Conservation (phyloP, 257 asterid species). For the Solanum gracilifrons region DNA sequence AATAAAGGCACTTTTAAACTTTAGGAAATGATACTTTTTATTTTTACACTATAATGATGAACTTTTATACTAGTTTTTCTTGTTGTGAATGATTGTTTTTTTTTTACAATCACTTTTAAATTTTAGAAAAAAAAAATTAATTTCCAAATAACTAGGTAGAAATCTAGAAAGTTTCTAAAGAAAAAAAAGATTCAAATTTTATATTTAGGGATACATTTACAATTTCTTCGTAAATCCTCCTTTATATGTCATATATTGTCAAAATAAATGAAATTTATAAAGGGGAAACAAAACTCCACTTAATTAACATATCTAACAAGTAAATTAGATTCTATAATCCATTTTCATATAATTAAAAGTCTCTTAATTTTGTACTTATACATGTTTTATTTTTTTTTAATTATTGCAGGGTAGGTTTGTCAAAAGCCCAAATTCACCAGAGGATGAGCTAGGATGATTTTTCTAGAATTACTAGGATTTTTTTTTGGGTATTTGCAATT, state of each 20-base stretch:
- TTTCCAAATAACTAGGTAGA: neutral
- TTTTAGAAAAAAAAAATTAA: neutral
- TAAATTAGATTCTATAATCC: neutral
- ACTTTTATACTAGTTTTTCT: neutral
- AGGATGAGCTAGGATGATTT: neutral
- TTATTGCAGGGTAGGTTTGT: neutral
- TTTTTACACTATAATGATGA: neutral
- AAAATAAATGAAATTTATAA: neutral
- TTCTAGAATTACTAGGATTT: neutral
- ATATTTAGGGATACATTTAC: neutral
- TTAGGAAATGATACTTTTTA: neutral
- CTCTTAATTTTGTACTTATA: neutral
- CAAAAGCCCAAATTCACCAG: neutral
- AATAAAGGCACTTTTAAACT: neutral
- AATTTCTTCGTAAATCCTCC: neutral
- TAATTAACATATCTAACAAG: neutral
- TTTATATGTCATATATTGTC: neutral
- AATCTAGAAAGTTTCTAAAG: neutral
- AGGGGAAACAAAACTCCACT: neutral
- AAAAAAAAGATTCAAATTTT: neutral
- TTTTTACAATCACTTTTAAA: neutral
- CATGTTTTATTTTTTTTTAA: neutral
- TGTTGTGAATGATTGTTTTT: neutral
- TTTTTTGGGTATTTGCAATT: neutral
- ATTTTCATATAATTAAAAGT: neutral